Evolutionary conservation across 495 filamentous ascomycete genomes (phyloP), one percentile per base, ranked within the genome.

Genomic region (Sabuloglossum arenarium): DNA sequence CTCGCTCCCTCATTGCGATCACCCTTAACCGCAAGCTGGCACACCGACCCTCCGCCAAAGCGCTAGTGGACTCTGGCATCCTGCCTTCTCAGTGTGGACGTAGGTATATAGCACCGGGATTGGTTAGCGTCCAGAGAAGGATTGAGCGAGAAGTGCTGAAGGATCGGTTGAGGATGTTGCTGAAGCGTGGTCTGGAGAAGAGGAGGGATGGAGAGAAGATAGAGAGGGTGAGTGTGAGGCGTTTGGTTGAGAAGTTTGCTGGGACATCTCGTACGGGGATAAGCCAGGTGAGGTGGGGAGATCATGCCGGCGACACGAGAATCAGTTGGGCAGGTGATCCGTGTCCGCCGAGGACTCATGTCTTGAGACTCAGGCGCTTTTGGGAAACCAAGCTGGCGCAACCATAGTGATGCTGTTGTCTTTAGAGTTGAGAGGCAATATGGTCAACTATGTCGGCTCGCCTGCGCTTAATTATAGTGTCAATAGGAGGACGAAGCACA

Each of bases 1-100:
- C 71, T 23, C 69, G 74, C 23, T 71, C 64, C 28, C 68, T 80
- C 2, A 69, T 73, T n/a, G 65, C 70, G 23, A 77, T 78, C 59
- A 68, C 69, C 24, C 68, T 72, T n/a, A 67, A 67, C 43, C 59
- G 61, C 24, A 58, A 62, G 39, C 63, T 71, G 25, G 21, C 52
- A n/a, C 56, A 57, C 0, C 59, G 69, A 21, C 66, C 64, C 27
- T 59, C 59, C 14, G 60, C 58, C 3, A 58, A 60, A 23, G 55
- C 53, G 43, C 59, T 72, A 11, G 66, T 69, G 9, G 58, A 64
- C 25, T 55, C 57, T 27, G 61, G 65, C 1, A 68, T 72, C 37
- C 53, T 71, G 53, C 65, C 68, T 12, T 56, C 28, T 5, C 58
- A 61, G 39, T 61, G 58, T 52, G 23, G 37, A 14, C 45, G 45